Evolutionary conservation across 1,139 yeast genomes (phyloP), one percentile per base, ranked within the genome.

Genomic region (Scheffersomyces illinoinensis): DNA sequence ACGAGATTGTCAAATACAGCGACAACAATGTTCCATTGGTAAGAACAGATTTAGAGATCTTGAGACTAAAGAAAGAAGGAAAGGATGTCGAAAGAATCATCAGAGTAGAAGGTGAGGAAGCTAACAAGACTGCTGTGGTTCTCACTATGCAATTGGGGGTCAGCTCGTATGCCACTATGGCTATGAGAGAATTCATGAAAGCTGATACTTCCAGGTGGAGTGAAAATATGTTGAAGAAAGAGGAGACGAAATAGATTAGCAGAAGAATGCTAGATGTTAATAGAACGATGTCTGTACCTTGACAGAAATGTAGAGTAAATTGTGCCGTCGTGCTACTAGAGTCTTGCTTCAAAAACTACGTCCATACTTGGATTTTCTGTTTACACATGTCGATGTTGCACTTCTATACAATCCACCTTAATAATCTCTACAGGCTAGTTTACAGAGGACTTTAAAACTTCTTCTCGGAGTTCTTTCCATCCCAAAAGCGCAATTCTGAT

Each of bases 81-180:
- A 69, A 71, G 53, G 71, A 61, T 66, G 71, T 69, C 54, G 71
- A 64, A 66, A 79, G 68, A 70, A 76, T 70, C 21, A 68, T 75
- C 47, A 51, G 51, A 12, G 60, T 54, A 17, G 79, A 76, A 46
- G 67, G 70, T 12, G 73, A 61, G 1, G 74, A 68, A 14, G 90
- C 87, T 33, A 74, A 75, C 4, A 87, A 85, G 61, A 78, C 82
- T 1, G 98, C 97, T 0, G 87, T 93, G 12, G 82, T 93, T 12
- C 74, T 96, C 61, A 87, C 84, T 65, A 82, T 96, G 82, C 90
- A 88, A 70, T 80, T 96, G 59, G 96, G 93, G 2, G 88, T 91
- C 7, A 90, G 98, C 54, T 89, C 96, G 5, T 96, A 96, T 73
- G 99, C 99, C 2, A 96, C 99, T 0, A 96, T 96, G 99, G 97